Conservation (phyloP, 768 basidiomycete species). For the Amanita polypyramis region DNA sequence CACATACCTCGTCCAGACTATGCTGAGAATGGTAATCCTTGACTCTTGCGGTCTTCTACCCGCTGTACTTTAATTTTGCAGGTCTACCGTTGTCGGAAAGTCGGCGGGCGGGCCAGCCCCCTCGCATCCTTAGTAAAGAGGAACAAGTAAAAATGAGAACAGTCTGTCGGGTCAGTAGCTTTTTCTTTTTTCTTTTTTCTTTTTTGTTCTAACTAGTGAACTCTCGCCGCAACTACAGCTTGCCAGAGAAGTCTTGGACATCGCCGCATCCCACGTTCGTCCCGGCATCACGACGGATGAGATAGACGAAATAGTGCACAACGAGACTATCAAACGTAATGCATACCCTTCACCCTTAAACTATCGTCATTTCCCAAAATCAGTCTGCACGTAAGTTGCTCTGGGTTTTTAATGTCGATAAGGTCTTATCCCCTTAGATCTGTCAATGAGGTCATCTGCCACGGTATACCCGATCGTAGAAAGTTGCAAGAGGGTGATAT, state of each 20-base stretch:
- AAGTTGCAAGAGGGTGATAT: slow-evolving; percentile 89
- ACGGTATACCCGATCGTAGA: slow-evolving; percentile 88
- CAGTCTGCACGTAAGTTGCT: slow-evolving; percentile 72
- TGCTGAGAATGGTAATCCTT: slow-evolving; percentile 37
- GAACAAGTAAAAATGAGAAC: slow-evolving; percentile 87
- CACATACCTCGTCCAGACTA: slow-evolving; percentile 89
- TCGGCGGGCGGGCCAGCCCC: slow-evolving; percentile 46
- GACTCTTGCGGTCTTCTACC: no score
- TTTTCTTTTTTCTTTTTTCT: background rate
- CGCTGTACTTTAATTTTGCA: slow-evolving; percentile 17
- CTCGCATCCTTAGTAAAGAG: slow-evolving; percentile 52
- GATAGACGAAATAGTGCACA: slow-evolving; percentile 88
- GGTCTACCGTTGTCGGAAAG: slow-evolving; percentile 53
- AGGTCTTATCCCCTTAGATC: slow-evolving; percentile 35
- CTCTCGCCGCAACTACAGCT: slow-evolving; percentile 61
- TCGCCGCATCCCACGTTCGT: slow-evolving; percentile 73
- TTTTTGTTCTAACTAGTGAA: background rate
- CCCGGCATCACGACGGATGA: slow-evolving; percentile 97
- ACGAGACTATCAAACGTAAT: slow-evolving; percentile 81
- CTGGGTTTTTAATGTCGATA: background rate
- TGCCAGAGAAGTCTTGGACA: slow-evolving; percentile 85
- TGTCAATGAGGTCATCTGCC: slow-evolving; percentile 93
- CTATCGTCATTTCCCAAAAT: slow-evolving; percentile 89
- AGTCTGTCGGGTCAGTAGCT: slow-evolving; percentile 64
- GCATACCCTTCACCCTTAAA: slow-evolving; percentile 92